phyloP scores from a whole-genome alignment of 495 filamentous ascomycete genomes.

The Xylaria castorea region DNA sequence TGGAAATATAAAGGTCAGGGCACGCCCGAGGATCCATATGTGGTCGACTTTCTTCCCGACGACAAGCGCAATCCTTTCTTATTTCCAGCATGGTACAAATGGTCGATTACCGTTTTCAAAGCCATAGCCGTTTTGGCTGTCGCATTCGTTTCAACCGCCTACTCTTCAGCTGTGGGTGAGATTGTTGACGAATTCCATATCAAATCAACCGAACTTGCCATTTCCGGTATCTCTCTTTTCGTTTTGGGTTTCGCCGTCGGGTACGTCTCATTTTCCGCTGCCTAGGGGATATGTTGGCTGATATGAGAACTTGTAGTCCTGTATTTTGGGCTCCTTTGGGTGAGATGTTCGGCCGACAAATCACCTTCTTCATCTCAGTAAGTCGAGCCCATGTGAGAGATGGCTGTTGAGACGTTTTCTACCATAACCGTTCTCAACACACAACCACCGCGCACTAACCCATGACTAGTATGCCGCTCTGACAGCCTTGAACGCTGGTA shows the following conservation, averaged over 20 bases:
- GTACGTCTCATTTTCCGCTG: not conserved
- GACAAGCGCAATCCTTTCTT: slow-evolving; percentile 76
- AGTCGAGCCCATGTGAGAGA: slow-evolving; percentile 35
- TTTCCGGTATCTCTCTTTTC: slow-evolving; percentile 74
- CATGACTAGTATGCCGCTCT: slow-evolving; percentile 48
- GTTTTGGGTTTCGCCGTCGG: slow-evolving; percentile 76
- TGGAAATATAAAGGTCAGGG: slow-evolving; percentile 71
- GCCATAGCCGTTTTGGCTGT: slow-evolving; percentile 76
- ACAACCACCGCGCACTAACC: slow-evolving; percentile 58
- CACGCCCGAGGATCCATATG: slow-evolving; percentile 75
- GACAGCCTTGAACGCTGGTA: slow-evolving; percentile 73
- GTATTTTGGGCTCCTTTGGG: slow-evolving; percentile 44
- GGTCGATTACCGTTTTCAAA: slow-evolving; percentile 69
- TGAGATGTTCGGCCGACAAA: slow-evolving; percentile 76
- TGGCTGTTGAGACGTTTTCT: not conserved
- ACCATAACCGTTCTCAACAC: slow-evolving; percentile 69
- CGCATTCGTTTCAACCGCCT: slow-evolving; percentile 78
- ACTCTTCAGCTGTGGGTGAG: slow-evolving; percentile 71
- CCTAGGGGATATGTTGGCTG: not conserved
- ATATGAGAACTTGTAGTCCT: slow-evolving; percentile 25
- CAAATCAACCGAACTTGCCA: slow-evolving; percentile 60
- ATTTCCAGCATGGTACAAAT: slow-evolving; percentile 69
- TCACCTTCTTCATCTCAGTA: slow-evolving; percentile 61
- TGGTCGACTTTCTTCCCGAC: slow-evolving; percentile 74
- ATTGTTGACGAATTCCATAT: slow-evolving; percentile 66